phyloP scores from a whole-genome alignment of 1,284 basidiomycete genomes.

The Moniliophthora roreri region DNA sequence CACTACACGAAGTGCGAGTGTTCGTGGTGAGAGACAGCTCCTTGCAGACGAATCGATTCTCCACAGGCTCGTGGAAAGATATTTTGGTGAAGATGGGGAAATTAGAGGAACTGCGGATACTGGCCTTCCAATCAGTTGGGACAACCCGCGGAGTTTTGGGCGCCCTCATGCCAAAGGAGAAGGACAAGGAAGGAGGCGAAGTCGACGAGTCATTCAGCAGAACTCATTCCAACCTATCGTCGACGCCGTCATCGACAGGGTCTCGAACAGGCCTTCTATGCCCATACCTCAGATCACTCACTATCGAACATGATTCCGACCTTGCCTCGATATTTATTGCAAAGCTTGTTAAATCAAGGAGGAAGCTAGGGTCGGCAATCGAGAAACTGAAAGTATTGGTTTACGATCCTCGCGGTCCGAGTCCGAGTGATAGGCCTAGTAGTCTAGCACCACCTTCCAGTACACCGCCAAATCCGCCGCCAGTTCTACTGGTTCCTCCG shows the following conservation, averaged over 20 bases:
- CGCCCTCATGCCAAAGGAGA: slow-evolving; percentile 9
- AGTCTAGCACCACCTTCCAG: background rate
- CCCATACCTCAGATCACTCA: slow-evolving; percentile 3
- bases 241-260: background rate
- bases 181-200: background rate
- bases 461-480: background rate
- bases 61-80: slow-evolving; percentile 5
- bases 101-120: slow-evolving; percentile 10
- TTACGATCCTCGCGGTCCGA: slow-evolving; percentile 3
- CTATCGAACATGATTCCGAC: slow-evolving; percentile 12
- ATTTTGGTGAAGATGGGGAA: slow-evolving; percentile 2
- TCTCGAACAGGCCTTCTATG: background rate
- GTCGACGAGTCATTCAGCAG: background rate
- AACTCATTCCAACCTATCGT: background rate
- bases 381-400: slow-evolving; percentile 8
- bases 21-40: slow-evolving; percentile 15
- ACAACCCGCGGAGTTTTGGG: slow-evolving; percentile 11
- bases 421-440: background rate
- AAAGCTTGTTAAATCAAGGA: slow-evolving; percentile 4
- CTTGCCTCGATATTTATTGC: slow-evolving; percentile 11
- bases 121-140: slow-evolving; percentile 10
- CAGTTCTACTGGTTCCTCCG: background rate
- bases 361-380: background rate
- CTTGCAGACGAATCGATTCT: slow-evolving; percentile 3
- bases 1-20: slow-evolving; percentile 5